These are phyloP conservation scores for Thelonectria rubi DNA, from an alignment of 2,329 filamentous ascomycete species.

Conservation along the genomic window DNA sequence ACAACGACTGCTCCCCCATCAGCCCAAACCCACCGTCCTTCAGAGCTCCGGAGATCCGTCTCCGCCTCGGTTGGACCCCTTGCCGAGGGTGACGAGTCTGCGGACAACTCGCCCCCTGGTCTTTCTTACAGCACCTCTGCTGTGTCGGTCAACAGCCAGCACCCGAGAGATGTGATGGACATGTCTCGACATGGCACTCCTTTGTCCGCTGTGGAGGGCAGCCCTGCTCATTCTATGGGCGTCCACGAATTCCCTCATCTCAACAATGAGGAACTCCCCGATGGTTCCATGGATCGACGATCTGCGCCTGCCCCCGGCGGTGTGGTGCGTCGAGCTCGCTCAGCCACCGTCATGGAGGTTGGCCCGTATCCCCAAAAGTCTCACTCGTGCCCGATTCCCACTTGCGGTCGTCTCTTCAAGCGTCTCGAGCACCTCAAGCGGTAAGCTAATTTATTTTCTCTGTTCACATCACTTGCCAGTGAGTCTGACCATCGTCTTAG, in stretches of 20 bases:
- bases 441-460: constrained; percentile 67
- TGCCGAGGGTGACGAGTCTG: constrained; percentile 80
- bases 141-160: constrained; percentile 69
- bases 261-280: constrained; percentile 69
- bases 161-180: constrained; percentile 82
- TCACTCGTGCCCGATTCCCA: constrained; percentile 98
- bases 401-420: constrained; percentile 97
- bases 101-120: constrained; percentile 81
- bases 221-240: constrained; percentile 76
- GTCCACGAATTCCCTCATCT: constrained; percentile 75
- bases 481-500: constrained; percentile 58
- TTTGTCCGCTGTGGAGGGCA: constrained; percentile 83
- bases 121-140: constrained; percentile 76
- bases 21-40: constrained; percentile 76
- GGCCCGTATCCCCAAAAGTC: constrained; percentile 97
- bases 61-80: constrained; percentile 87
- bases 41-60: constrained; percentile 89
- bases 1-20: constrained; percentile 72
- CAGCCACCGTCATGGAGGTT: constrained; percentile 95
- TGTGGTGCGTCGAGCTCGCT: constrained; percentile 88
- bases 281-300: constrained; percentile 62
- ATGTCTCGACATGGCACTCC: constrained; percentile 93
- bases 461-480: constrained; percentile 35
- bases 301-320: constrained; percentile 76
- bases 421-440: constrained; percentile 98